A percentile compares a stretch with the other conserved stretches of the same genome.
Conservation (phyloP, 1,284 basidiomycete species). For the Anthracocystis setariae region DNA sequence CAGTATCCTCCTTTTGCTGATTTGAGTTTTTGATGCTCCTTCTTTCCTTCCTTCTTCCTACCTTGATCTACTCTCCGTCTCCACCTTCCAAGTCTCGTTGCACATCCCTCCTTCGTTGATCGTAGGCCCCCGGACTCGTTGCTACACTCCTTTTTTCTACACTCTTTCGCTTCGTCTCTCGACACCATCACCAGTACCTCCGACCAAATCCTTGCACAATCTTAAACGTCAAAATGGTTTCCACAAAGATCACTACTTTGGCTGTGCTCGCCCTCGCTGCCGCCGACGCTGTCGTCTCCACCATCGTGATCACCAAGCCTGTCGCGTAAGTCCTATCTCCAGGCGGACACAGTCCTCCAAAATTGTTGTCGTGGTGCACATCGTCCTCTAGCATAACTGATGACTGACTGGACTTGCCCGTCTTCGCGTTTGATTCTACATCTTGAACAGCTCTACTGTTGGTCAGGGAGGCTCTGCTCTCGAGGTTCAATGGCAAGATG, state of each 20-base stretch:
- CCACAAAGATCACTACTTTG: slow-evolving; percentile 38
- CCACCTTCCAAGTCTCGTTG: slow-evolving; percentile 1
- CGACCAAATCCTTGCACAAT: neutral
- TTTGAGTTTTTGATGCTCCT: neutral
- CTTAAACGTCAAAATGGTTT: slow-evolving; percentile 29
- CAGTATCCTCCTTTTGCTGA: neutral
- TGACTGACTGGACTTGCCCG: neutral
- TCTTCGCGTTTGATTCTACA: too few species aligned
- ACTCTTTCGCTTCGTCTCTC: neutral
- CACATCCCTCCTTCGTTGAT: slow-evolving; percentile 24
- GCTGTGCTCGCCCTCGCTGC: slow-evolving; percentile 39
- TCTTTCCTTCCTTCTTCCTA: slow-evolving; percentile 1
- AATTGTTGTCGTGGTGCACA: neutral
- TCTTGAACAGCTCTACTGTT: slow-evolving; percentile 41
- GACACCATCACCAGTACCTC: slow-evolving; percentile 5
- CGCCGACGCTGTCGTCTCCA: slow-evolving; percentile 45
- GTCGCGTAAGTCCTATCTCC: slow-evolving; percentile 44
- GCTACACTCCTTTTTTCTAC: slow-evolving; percentile 12
- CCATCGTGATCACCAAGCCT: slow-evolving; percentile 53
- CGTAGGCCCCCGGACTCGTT: slow-evolving; percentile 19
- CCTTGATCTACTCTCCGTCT: slow-evolving; percentile 5
- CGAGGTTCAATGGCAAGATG: slow-evolving; percentile 56
- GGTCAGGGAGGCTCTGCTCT: slow-evolving; percentile 46
- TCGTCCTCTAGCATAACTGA: neutral
- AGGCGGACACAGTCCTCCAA: neutral